Evolutionary conservation across 208 protist species (phyloP), one percentile per base, ranked within the genome.

Genomic region (Vickermania ingenoplastis): DNA sequence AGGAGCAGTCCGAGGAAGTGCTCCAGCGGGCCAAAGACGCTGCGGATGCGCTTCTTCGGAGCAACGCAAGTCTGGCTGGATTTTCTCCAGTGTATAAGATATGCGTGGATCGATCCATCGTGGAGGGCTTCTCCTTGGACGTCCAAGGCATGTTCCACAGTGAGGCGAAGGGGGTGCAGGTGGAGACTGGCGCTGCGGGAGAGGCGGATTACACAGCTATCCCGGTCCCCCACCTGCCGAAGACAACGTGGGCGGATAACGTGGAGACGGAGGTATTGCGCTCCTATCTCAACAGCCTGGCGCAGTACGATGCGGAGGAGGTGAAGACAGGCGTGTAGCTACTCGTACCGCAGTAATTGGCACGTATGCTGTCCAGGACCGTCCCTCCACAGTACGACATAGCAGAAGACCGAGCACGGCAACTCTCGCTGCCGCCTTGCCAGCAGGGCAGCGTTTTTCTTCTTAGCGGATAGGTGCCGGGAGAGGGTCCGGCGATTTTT

Each of bases 131-230:
- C 60, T 80, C 86, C 31, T 73, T 95, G 21, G 89, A 95, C 57
- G 67, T 93, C 56, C 79, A 82, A 55, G 84, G 86, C 13, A 62
- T 73, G 49, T 95, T 81, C 71, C 74, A 92, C 31, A 93, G 90
- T 75, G 61, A 79, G 53, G 84, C 83, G 17, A 65, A 79, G 31
- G 89, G 84, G 48, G 69, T 71, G 26, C 51, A 83, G 62, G 70
- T 73, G 52, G 62, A 64, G 53, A 67, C 61, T 41, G 25, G 63
- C 48, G 30, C 55, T 13, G 41, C 64, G 5, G 74, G 79, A 5
- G 85, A 95, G 65, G 71, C 67, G 29, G 89, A 95, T 71, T 95
- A 89, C 77, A 91, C 86, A 23, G 75, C 71, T 45, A 81, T 92
- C 66, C 86, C 89, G 31, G 63, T 69, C 0, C 73, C 79, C 2